Percentiles rank a stretch among this genome's conserved stretches.
Evolutionary conservation across 2,329 filamentous ascomycete genomes (phyloP).

Genomic region (Trichoderma sp.): DNA sequence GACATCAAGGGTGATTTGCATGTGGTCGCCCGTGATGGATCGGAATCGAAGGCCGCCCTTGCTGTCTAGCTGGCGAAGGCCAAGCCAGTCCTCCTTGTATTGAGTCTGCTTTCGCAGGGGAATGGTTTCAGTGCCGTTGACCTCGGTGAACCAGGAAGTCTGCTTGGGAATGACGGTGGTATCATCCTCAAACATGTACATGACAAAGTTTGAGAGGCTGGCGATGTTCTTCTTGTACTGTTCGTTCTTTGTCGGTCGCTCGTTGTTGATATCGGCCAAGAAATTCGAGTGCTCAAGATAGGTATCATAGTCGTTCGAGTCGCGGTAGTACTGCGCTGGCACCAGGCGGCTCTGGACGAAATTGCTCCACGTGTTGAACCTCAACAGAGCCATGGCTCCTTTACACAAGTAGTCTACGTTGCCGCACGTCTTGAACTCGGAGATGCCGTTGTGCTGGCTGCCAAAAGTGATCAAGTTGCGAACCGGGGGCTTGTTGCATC

Average conservation of each 20-base stretch:
- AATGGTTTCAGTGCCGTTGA: conserved; percentile 68
- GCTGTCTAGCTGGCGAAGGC: conserved; percentile 73
- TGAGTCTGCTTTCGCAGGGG: conserved; percentile 66
- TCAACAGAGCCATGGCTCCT: conserved; percentile 73
- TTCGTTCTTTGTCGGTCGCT: conserved; percentile 70
- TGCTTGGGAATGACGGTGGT: conserved; percentile 85
- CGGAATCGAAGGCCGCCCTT: conserved; percentile 77
- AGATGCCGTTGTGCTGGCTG: conserved; percentile 89
- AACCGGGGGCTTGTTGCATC: conserved; percentile 75
- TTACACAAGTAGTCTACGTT: conserved; percentile 76
- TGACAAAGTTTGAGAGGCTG: conserved; percentile 71
- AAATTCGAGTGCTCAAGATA: conserved; percentile 85
- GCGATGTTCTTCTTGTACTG: conserved; percentile 71
- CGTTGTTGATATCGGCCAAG: conserved; percentile 94
- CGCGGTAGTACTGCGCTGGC: conserved; percentile 92
- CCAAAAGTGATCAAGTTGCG: conserved; percentile 84
- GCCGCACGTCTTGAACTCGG: conserved; percentile 73
- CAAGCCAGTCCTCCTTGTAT: conserved; percentile 93
- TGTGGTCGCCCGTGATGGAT: conserved; percentile 73
- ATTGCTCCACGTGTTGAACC: conserved; percentile 74
- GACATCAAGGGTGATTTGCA: conserved; percentile 68
- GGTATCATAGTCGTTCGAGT: conserved; percentile 62
- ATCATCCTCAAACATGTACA: conserved; percentile 89
- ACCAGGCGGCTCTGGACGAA: conserved; percentile 79
- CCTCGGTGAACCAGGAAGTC: conserved; percentile 85